phyloP scores from a whole-genome alignment of 192 early-diverging fungal genomes.

The Coemansia aciculifera region DNA sequence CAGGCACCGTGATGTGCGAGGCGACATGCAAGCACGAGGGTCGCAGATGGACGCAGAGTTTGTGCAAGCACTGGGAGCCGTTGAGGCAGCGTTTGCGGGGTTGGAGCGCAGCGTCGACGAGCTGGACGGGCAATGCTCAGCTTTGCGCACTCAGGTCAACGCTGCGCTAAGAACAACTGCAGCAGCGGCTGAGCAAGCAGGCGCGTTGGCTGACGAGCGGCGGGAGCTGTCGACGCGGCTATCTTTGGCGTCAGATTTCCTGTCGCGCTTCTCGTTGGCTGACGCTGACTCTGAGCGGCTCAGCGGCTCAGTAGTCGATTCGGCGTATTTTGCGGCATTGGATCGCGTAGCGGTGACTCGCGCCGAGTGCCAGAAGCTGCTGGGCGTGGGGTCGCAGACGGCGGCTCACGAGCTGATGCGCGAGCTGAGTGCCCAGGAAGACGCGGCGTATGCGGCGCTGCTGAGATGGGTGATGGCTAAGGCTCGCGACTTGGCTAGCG shows the following conservation, averaged over 20 bases:
- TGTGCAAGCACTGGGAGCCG: constrained; percentile 23
- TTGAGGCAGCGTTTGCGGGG: constrained; percentile 32
- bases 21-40: constrained; percentile 27
- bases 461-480: constrained; percentile 36
- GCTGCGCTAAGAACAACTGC: constrained; percentile 23
- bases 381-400: constrained; percentile 14
- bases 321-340: constrained; percentile 21
- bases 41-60: constrained; percentile 33
- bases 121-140: constrained; percentile 25
- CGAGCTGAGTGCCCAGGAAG: constrained; percentile 29
- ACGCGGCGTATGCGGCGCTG: constrained; percentile 19
- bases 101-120: constrained; percentile 25
- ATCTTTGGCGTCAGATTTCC: constrained; percentile 13
- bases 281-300: constrained; percentile 8
- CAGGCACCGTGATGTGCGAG: constrained; percentile 31
- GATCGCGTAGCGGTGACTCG: constrained; percentile 15
- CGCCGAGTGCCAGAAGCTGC: constrained; percentile 29
- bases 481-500: constrained; percentile 22
- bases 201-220: constrained; percentile 33
- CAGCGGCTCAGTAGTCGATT: not conserved
- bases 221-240: constrained; percentile 18
- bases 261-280: constrained; percentile 18
- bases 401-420: constrained; percentile 26
- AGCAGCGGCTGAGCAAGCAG: constrained; percentile 20
- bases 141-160: constrained; percentile 23